Base-by-base conservation (phyloP, 1,284 basidiomycete genomes). In the Sporisorium exsertum region DNA sequence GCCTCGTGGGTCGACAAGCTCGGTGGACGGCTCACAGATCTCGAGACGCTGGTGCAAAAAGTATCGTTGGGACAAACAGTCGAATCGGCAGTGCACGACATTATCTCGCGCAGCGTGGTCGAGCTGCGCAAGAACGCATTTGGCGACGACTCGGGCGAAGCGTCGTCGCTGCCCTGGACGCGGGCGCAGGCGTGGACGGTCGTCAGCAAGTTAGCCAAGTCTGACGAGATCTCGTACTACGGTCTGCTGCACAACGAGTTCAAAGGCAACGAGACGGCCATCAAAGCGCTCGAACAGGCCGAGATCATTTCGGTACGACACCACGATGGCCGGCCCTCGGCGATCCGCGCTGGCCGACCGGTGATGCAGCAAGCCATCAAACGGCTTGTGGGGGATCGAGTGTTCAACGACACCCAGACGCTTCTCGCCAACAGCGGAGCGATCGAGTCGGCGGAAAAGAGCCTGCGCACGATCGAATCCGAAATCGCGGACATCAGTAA, bases 91-190 rank as follows among this genome's bases (percentile, higher is more conserved):
- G 81, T 81, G 3, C 62, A 75, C 33, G 75, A 85, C 46, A 83
- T 81, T 79, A 91, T 97, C 77, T 87, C 87, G 40, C 90, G 92
- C 43, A 92, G 91, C 35, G 91, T 94, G 9, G 89, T 91, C 47
- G 95, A 97, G 86, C 87, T 97, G 53, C 89, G 93, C 53, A 97
- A 97, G 88, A 92, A 90, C 59, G 93, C 93, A 0, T 98, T 97
- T 83, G 96, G 94, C 0, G 95, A 97, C 81, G 95, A 96, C 82
- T 52, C 69, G 18, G 92, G 94, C 58, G 95, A 97, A 81, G 92
- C 92, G 4, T 94, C 94, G 86, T 88, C 86, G 54, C 86, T 97
- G 26, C 88, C 91, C 0, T 99, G 96, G 96, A 89, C 91, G 9
- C 89, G 92, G 50, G 91, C 93, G 59, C 94, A 98, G 85, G 94